Conservation (phyloP, 2,329 filamentous ascomycete species). For the Colletotrichum musae region DNA sequence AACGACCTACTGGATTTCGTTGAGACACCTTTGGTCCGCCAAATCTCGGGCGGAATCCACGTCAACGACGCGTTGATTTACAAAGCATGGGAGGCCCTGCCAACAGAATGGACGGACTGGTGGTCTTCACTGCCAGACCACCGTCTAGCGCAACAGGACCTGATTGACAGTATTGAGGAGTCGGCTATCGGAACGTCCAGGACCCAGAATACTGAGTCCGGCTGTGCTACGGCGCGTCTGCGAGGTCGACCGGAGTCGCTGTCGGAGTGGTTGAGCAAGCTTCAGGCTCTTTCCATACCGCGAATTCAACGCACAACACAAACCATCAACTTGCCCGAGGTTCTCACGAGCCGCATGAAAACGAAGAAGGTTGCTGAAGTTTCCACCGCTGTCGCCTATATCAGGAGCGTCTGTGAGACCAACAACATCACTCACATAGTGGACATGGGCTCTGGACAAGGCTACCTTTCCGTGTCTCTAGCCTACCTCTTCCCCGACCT, state of each 20-base stretch:
- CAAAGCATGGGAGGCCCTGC: slow-evolving; percentile 49
- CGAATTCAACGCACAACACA: slow-evolving; percentile 43
- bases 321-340: slow-evolving; percentile 42
- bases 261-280: background rate
- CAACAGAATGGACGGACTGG: slow-evolving; percentile 49
- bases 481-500: slow-evolving; percentile 48
- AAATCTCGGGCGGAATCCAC: slow-evolving; percentile 52
- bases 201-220: background rate
- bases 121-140: slow-evolving; percentile 48
- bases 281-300: slow-evolving; percentile 27
- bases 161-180: slow-evolving; percentile 49
- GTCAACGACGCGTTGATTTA: slow-evolving; percentile 52
- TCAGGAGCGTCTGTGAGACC: slow-evolving; percentile 44
- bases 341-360: slow-evolving; percentile 47
- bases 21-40: slow-evolving; percentile 47
- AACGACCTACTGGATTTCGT: slow-evolving; percentile 45
- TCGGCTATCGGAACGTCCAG: background rate
- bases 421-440: slow-evolving; percentile 47
- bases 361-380: slow-evolving; percentile 51
- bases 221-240: background rate
- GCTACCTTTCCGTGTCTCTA: slow-evolving; percentile 49
- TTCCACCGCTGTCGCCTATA: slow-evolving; percentile 46
- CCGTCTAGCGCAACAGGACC: slow-evolving; percentile 48
- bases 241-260: slow-evolving; percentile 15
- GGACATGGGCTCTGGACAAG: slow-evolving; percentile 45